Evolutionary conservation across 768 basidiomycete genomes (phyloP), one percentile per base, ranked within the genome.

Genomic region (Hericium rajendrae): DNA sequence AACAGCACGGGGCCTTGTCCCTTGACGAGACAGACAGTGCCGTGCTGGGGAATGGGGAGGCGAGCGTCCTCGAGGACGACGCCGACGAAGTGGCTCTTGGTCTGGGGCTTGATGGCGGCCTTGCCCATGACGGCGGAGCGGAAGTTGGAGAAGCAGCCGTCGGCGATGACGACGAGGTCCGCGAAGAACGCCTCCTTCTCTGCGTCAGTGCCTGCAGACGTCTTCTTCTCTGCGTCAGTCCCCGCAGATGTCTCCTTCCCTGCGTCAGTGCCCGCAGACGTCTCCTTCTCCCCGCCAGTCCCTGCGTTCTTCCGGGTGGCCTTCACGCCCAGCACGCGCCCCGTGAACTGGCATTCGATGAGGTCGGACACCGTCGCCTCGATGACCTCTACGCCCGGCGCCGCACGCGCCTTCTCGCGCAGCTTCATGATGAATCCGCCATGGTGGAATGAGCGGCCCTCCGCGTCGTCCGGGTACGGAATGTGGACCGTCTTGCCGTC

Each of bases 121-220:
- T 68, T 64, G 54, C 81, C 81, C 77, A 86, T 78, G n/a, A 92
- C 82, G 1, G 74, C 59, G 11, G 71, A 76, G 52, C 95, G 79
- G 76, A 99, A 94, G 66, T 94, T 97, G 4, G 91, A 94, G 72
- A 91, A 91, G 70, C 92, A 97, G 0, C 95, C 95, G 68, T 99
- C 95, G 4, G 94, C 93, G 58, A 97, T 73, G 67, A 98, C 73
- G 48, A 92, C 89, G 53, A 99, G 70, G 61, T 87, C 83, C 0
- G 90, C 93, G 57, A 75, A 78, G 65, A 85, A 84, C 0, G 77
- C 66, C 59, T 83, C 77, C 63, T 81, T 79, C 59, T 75, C 67
- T 28, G 54, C 59, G 24, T 26, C 26, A 26, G 26, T 26, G 4
- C 26, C 26, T 3, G 26, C 26, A 26, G 3, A 84, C 0, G 77